phyloP scores from a whole-genome alignment of 2,329 filamentous ascomycete species.

The Diaporthe destruens region DNA sequence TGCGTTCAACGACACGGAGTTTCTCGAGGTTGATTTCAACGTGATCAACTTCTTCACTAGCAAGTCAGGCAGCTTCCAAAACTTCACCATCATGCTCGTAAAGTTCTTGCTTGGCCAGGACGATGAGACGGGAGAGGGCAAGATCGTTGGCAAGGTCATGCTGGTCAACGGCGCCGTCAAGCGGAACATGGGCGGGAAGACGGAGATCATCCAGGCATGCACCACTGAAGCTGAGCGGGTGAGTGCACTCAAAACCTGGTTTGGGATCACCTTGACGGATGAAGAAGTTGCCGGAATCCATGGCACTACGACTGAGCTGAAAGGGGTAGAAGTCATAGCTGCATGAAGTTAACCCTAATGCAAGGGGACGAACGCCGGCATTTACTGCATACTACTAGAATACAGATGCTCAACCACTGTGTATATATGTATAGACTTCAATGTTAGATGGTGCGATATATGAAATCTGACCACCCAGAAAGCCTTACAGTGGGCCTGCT shows the following conservation, averaged over 20 bases:
- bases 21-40: constrained; percentile 70
- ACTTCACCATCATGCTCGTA: constrained; percentile 63
- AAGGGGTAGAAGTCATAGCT: constrained; percentile 37
- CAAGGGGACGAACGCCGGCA: neutral
- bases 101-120: constrained; percentile 63
- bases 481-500: constrained; percentile 6
- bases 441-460: neutral
- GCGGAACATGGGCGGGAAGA: constrained; percentile 63
- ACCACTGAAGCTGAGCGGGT: constrained; percentile 66
- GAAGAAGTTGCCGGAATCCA: constrained; percentile 64
- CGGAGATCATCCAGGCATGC: constrained; percentile 60
- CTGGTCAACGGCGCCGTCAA: constrained; percentile 66
- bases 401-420: neutral
- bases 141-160: constrained; percentile 66
- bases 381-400: neutral
- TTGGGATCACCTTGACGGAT: constrained; percentile 63
- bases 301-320: constrained; percentile 62
- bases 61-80: constrained; percentile 64
- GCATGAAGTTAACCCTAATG: constrained; percentile 16
- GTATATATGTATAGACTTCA: neutral
- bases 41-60: constrained; percentile 71
- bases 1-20: constrained; percentile 75
- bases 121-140: constrained; percentile 55
- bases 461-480: constrained; percentile 8
- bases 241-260: constrained; percentile 62